Base-by-base conservation (phyloP, 2,329 filamentous ascomycete genomes). In the Exophiala mesophila region DNA sequence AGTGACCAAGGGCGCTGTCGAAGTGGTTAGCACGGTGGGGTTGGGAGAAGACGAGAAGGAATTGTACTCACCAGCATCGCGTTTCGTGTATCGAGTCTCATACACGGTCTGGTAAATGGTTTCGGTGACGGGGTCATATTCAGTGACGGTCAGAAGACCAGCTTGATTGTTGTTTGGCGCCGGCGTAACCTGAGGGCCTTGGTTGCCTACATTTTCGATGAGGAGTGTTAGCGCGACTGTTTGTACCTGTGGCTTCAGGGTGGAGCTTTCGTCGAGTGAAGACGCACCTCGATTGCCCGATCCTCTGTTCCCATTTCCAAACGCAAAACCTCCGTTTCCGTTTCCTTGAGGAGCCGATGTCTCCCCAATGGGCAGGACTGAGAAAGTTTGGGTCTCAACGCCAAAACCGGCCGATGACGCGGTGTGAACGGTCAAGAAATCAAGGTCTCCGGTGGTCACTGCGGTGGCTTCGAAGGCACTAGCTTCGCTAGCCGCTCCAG, bases 401-500 rank as follows among this genome's bases (percentile, higher is more conserved):
- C 48, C 48, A 20, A 45, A 41, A 6, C 48, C 48, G 31, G 45
- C 39, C 4, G 42, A 38, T 12, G 48, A 51, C 15, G 44, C 48
- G 13, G 45, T 48, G 29, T 51, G 48, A 6, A 48, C 48, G 13
- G 39, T 40, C 45, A 51, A 44, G 39, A 51, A 51, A 15, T 15
- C 48, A 24, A 44, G 45, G 4, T 42, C 36, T 18, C 41, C 45
- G 13, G 48, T 51, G 8, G 31, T 35, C 13, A 33, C 29, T 8
- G 18, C 39, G 9, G 45, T 44, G 16, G 48, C 48, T 34, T 41
- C 41, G 21, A 29, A 41, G 31, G 41, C 45, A 48, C 48, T 51
- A 46, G 48, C 48, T 44, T 45, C 45, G 36, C 48, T 51, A 36
- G 48, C 48, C 38, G 35, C 48, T 18, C 48, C 48, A n/a, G 39